Percentiles rank a stretch among this genome's conserved stretches.
These are phyloP conservation scores for Penicillium sclerotiorum DNA, from an alignment of 2,329 filamentous ascomycete species.

Conservation along the genomic window DNA sequence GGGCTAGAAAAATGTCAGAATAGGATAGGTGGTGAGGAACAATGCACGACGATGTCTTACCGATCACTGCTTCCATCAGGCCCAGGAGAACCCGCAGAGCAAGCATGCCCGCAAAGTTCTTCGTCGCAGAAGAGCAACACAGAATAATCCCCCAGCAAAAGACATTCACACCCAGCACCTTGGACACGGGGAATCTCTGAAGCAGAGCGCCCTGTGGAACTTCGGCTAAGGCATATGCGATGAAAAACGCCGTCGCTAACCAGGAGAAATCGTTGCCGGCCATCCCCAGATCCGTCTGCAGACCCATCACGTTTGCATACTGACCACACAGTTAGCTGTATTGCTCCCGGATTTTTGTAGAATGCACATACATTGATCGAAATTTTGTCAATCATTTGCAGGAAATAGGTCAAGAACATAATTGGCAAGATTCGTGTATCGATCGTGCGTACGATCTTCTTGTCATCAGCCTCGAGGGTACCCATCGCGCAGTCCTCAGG, in stretches of 20 bases:
- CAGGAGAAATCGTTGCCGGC: constrained; percentile 64
- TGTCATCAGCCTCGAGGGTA: constrained; percentile 42
- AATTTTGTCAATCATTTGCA: constrained; percentile 68
- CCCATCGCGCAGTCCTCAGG: constrained; percentile 29
- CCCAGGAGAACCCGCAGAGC: constrained; percentile 60
- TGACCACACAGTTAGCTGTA: constrained; percentile 28
- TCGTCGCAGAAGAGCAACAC: constrained; percentile 49
- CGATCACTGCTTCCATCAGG: constrained; percentile 50
- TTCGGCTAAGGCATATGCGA: constrained; percentile 62
- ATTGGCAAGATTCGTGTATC: constrained; percentile 63
- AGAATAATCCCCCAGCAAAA: constrained; percentile 58
- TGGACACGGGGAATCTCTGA: constrained; percentile 62
- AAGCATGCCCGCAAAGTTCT: constrained; percentile 55
- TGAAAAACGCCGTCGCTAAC: constrained; percentile 64
- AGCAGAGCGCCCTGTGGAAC: constrained; percentile 65
- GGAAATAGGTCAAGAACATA: constrained; percentile 64
- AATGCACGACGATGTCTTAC: constrained; percentile 5
- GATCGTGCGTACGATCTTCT: constrained; percentile 56
- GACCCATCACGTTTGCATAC: constrained; percentile 69
- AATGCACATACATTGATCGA: constrained; percentile 56
- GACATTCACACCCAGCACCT: constrained; percentile 63
- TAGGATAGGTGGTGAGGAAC: neutral
- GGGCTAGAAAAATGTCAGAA: constrained; percentile 18
- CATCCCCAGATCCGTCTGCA: constrained; percentile 58
- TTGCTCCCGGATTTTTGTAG: neutral